A percentile compares a stretch with the other conserved stretches of the same genome.
phyloP scores from a whole-genome alignment of 257 asterid genomes.

The Scutellaria baicalensis region DNA sequence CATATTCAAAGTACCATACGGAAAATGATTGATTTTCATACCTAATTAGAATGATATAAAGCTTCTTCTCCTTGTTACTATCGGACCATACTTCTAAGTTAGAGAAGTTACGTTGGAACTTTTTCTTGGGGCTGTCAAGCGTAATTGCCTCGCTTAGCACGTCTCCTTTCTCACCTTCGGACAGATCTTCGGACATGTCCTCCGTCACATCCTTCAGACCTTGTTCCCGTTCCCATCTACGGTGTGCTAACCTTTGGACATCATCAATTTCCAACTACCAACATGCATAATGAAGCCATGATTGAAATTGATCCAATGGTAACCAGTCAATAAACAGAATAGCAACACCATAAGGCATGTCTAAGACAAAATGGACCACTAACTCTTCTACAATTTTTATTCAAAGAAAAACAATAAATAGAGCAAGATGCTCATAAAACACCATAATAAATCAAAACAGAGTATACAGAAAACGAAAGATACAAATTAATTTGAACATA shows the following conservation, averaged over 20 bases:
- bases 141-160: constrained; percentile 36
- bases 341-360: background rate
- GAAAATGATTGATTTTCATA: background rate
- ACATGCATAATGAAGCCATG: background rate
- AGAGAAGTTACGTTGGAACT: constrained; percentile 51
- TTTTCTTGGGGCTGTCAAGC: constrained; percentile 61
- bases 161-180: constrained; percentile 69
- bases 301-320: background rate
- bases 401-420: too few species aligned
- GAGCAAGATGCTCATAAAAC: too few species aligned
- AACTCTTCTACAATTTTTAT: background rate
- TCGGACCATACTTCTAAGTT: constrained; percentile 68
- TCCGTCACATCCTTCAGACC: constrained; percentile 92
- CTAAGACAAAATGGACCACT: background rate
- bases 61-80: constrained; percentile 67
- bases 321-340: background rate
- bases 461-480: background rate
- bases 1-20: too few species aligned
- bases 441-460: too few species aligned
- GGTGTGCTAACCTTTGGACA: constrained; percentile 66
- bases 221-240: constrained; percentile 75
- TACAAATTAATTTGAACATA: background rate
- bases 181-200: constrained; percentile 90
- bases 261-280: constrained; percentile 72
- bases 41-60: constrained; percentile 76